These are phyloP conservation scores for Dissoconium aciculare DNA, from an alignment of 2,329 filamentous ascomycete genomes.

Conservation along the genomic window DNA sequence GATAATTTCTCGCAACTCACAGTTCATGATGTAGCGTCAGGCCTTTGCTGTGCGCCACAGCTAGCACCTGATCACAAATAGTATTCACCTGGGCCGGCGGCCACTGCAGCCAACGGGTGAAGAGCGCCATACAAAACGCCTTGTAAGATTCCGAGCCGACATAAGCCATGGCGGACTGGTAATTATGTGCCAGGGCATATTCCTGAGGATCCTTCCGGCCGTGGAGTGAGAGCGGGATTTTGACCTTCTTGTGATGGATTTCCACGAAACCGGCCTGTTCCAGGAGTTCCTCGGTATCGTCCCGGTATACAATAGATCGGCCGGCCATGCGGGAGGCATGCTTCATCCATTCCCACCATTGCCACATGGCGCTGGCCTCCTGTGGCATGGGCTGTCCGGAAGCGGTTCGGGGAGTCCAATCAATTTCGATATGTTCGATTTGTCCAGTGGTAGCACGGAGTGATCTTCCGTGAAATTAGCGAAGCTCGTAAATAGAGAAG, in stretches of 20 bases:
- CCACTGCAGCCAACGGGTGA: conserved; percentile 52
- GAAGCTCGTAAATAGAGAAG: conserved; percentile 2
- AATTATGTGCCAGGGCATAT: conserved; percentile 63
- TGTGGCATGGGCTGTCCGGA: conserved; percentile 42
- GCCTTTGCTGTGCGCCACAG: conserved; percentile 7
- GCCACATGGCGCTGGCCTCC: conserved; percentile 40
- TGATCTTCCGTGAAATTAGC: conserved; percentile 39
- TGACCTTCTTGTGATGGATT: conserved; percentile 47
- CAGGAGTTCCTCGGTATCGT: conserved; percentile 46
- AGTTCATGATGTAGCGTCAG: conserved; percentile 48
- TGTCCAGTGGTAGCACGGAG: conserved; percentile 59
- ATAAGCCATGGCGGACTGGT: conserved; percentile 54
- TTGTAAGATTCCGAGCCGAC: conserved; percentile 14
- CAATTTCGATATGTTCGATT: conserved; percentile 81
- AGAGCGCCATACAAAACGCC: conserved; percentile 21
- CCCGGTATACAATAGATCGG: conserved; percentile 51
- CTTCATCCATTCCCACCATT: conserved; percentile 57
- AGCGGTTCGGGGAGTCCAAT: conserved; percentile 61
- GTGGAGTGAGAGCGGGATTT: conserved; percentile 49
- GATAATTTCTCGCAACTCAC: conserved; percentile 39
- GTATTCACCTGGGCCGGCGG: conserved; percentile 43
- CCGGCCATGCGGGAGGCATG: conserved; percentile 51
- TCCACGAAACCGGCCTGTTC: conserved; percentile 63
- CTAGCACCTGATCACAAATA: conserved; percentile 46
- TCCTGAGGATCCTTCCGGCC: conserved; percentile 48